Evolutionary conservation across 164 flowering plant genomes (phyloP).

Genomic region (Litsea cubeba): DNA sequence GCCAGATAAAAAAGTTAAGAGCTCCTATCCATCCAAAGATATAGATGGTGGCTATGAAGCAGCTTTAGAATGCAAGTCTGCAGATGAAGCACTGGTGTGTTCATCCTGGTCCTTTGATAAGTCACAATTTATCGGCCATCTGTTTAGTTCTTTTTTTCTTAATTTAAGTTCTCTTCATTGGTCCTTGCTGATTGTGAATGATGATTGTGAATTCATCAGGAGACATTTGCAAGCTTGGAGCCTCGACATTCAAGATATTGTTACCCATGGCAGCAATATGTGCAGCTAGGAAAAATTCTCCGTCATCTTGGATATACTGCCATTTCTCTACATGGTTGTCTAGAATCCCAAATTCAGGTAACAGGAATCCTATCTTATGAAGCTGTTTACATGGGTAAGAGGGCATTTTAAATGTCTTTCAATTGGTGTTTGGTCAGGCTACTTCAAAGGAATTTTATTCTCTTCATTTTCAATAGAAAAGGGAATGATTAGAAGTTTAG

Average conservation of each 20-base stretch:
- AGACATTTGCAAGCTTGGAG: slow-evolving; percentile 93
- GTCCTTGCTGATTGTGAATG: neutral
- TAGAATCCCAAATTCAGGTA: slow-evolving; percentile 88
- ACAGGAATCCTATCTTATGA: neutral
- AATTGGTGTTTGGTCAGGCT: no score
- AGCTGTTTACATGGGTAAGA: no score
- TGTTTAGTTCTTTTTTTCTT: no score
- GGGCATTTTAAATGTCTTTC: no score
- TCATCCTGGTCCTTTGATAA: no score
- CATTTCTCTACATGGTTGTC: slow-evolving; percentile 83
- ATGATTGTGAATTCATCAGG: slow-evolving; percentile 34
- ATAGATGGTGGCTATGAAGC: slow-evolving; percentile 64
- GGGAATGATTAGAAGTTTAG: no score
- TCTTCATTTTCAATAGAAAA: no score
- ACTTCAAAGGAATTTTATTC: no score
- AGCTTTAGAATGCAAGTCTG: slow-evolving; percentile 83
- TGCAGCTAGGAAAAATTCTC: slow-evolving; percentile 71
- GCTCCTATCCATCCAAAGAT: slow-evolving; percentile 42
- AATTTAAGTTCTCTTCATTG: no score
- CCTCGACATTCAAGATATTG: slow-evolving; percentile 70
- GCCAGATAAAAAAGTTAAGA: slow-evolving; percentile 17
- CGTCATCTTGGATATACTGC: slow-evolving; percentile 79
- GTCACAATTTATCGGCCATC: no score
- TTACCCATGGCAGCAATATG: slow-evolving; percentile 82
- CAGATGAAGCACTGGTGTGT: slow-evolving; percentile 67